Conservation (phyloP, 345 rosid genomes). For the Linum trigynum region DNA sequence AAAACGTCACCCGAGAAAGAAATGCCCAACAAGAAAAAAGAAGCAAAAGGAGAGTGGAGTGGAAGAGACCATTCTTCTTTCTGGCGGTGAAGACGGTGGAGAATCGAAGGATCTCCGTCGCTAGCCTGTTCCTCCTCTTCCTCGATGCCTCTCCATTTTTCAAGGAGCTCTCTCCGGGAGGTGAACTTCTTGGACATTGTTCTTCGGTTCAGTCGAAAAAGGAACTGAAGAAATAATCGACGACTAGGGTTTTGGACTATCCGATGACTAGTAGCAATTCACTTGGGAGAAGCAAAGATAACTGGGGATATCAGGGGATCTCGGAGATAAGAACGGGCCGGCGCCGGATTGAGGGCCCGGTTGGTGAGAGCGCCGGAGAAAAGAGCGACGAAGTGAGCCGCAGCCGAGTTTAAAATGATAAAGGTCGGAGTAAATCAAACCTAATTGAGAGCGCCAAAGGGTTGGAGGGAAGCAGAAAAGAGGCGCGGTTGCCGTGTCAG, state of each 20-base stretch:
- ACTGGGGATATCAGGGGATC: neutral
- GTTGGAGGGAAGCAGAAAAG: no score
- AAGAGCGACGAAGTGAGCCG: no score
- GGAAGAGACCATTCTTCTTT: slow-evolving; percentile 68
- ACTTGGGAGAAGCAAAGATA: neutral
- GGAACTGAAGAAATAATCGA: neutral
- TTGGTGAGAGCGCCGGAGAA: no score
- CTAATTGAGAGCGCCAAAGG: no score
- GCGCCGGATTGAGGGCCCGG: no score
- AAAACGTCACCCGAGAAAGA: neutral
- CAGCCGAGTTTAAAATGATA: no score
- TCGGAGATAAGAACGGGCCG: neutral
- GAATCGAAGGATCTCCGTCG: slow-evolving; percentile 34
- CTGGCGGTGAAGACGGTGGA: slow-evolving; percentile 42
- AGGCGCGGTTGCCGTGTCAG: no score
- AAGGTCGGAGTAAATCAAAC: no score
- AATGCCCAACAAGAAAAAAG: neutral
- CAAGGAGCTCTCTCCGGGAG: slow-evolving; percentile 36
- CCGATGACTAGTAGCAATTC: neutral
- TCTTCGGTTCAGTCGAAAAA: neutral
- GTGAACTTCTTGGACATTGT: neutral
- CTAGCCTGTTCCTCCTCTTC: slow-evolving; percentile 57
- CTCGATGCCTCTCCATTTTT: slow-evolving; percentile 69
- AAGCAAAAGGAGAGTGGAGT: neutral
- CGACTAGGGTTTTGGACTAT: neutral